Percentiles rank a stretch among this genome's conserved stretches.
Evolutionary conservation across 2,329 filamentous ascomycete species (phyloP).

Genomic region (Scedosporium apiospermum): DNA sequence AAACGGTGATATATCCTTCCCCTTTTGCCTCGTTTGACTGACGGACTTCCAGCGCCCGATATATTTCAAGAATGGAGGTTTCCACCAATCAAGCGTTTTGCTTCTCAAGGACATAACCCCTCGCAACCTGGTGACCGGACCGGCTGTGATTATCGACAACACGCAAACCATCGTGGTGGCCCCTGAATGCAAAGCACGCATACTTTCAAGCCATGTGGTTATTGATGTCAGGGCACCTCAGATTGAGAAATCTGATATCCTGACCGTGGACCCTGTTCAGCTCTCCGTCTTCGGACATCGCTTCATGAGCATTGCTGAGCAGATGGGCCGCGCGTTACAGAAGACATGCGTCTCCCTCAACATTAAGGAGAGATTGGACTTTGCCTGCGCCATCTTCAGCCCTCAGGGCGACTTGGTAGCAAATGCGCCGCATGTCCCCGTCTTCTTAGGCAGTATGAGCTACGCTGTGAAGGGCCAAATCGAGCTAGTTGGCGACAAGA

Average conservation of each 20-base stretch:
- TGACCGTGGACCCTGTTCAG: conserved; percentile 34
- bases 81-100: conserved; percentile 16
- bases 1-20: no score
- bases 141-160: conserved; percentile 62
- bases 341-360: conserved; percentile 72
- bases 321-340: conserved; percentile 70
- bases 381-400: conserved; percentile 73
- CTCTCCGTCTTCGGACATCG: conserved; percentile 70
- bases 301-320: conserved; percentile 79
- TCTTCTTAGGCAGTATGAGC: conserved; percentile 72
- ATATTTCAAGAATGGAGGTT: conserved; percentile 16
- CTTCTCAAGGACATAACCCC: conserved; percentile 9
- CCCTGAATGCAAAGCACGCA: conserved; percentile 20
- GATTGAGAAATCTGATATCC: neutral
- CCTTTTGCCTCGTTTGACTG: no score
- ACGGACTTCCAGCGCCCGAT: conserved; percentile 18
- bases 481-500: conserved; percentile 48
- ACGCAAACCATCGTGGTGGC: conserved; percentile 69
- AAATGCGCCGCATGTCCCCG: conserved; percentile 67
- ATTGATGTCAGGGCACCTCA: conserved; percentile 17
- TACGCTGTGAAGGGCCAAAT: conserved; percentile 63
- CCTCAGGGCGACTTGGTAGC: conserved; percentile 63
- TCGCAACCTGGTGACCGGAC: conserved; percentile 30
- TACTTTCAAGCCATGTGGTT: conserved; percentile 26
- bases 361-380: conserved; percentile 73